phyloP scores from a whole-genome alignment of 352 stramenopile genomes.

The Phytophthora megakarya region DNA sequence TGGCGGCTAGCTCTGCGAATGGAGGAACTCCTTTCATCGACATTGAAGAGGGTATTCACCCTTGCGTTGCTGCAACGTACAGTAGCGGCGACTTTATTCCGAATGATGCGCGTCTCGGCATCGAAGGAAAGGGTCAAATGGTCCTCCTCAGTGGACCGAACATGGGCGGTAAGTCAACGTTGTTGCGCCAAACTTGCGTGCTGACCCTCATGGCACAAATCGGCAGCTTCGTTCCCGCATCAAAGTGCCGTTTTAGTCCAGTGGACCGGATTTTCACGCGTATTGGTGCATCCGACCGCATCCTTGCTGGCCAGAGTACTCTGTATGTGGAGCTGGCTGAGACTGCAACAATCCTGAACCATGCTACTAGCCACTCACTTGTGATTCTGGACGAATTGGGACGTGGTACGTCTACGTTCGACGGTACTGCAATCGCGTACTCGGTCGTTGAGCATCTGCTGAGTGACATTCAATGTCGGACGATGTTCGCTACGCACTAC shows the following conservation, averaged over 20 bases:
- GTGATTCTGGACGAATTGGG: constrained; percentile 99
- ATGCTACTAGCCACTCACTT: constrained; percentile 94
- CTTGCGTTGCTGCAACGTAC: constrained; percentile 90
- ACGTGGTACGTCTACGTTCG: constrained; percentile 98
- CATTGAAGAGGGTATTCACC: constrained; percentile 95
- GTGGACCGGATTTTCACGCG: constrained; percentile 99
- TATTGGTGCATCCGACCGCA: constrained; percentile 98
- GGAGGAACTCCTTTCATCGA: constrained; percentile 76
- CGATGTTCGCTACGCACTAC: constrained; percentile 99
- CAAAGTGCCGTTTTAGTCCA: constrained; percentile 93
- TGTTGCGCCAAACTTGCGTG: constrained; percentile 98
- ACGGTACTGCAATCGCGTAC: constrained; percentile 98
- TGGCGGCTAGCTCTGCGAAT: constrained; percentile 65
- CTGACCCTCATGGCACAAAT: constrained; percentile 98
- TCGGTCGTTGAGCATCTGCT: constrained; percentile 96
- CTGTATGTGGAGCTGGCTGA: constrained; percentile 99
- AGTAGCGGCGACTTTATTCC: constrained; percentile 94
- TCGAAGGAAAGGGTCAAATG: constrained; percentile 63
- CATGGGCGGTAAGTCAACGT: constrained; percentile 98
- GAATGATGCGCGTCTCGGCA: constrained; percentile 95
- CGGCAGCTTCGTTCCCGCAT: constrained; percentile 98
- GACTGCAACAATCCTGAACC: constrained; percentile 97
- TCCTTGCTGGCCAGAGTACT: constrained; percentile 98
- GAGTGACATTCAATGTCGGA: constrained; percentile 86
- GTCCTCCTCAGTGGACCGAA: constrained; percentile 98